These are phyloP conservation scores for Coniella vitis DNA, from an alignment of 2,329 filamentous ascomycete species.

Conservation along the genomic window DNA sequence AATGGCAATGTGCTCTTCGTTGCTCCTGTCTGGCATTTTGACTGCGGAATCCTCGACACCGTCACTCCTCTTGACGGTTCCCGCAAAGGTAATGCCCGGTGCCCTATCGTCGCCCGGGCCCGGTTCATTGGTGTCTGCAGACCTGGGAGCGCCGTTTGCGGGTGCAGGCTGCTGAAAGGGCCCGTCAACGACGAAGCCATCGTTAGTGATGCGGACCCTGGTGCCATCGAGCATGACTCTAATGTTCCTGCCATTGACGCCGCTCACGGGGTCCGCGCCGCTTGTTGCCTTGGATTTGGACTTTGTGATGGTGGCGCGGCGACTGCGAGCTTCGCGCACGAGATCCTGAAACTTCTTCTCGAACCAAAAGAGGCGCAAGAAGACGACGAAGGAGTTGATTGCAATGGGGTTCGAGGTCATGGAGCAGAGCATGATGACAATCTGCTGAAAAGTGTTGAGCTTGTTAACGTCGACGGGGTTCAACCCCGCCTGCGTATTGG, in stretches of 20 bases:
- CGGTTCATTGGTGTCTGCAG: constrained; percentile 4
- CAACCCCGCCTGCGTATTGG: constrained; percentile 85
- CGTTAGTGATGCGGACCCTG: constrained; percentile 52
- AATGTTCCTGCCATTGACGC: constrained; percentile 60
- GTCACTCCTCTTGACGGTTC: constrained; percentile 56
- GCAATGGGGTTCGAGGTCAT: constrained; percentile 78
- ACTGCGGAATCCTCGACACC: constrained; percentile 41
- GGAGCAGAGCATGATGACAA: constrained; percentile 63
- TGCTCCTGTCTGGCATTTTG: constrained; percentile 44
- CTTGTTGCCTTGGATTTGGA: constrained; percentile 45
- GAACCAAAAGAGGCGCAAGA: constrained; percentile 94
- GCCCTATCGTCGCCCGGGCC: constrained; percentile 19
- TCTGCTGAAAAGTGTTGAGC: constrained; percentile 65
- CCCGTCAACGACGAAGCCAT: constrained; percentile 46
- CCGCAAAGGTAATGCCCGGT: constrained; percentile 61
- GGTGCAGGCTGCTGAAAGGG: constrained; percentile 23
- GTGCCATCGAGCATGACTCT: constrained; percentile 55
- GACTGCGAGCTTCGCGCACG: constrained; percentile 62
- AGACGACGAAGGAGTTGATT: constrained; percentile 80
- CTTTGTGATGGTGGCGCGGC: constrained; percentile 58
- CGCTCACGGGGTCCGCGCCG: constrained; percentile 48
- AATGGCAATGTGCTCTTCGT: constrained; percentile 82
- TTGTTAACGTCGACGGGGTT: constrained; percentile 70
- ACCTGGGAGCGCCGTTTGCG: constrained; percentile 13
- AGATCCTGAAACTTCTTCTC: constrained; percentile 90